Evolutionary conservation across 2,329 filamentous ascomycete genomes (phyloP), one percentile per base, ranked within the genome.

Genomic region (Penicillium paneum): DNA sequence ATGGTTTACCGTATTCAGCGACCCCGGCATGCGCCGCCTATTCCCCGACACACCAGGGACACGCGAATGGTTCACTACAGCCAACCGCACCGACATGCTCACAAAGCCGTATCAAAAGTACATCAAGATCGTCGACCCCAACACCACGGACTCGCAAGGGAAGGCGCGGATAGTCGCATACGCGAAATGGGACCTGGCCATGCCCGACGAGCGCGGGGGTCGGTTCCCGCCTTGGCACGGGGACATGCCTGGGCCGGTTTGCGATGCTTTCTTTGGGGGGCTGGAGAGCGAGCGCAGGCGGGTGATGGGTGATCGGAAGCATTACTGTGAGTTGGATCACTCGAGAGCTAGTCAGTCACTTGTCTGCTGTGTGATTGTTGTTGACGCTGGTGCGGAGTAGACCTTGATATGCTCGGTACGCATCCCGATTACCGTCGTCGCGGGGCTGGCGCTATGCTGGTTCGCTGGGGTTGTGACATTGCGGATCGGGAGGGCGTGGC

Each of bases 401-500:
- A 75, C 56, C 65, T 77, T 11, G 64, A 70, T 8, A 56, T 68
- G 31, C 65, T 78, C 5, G 67, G 67, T n/a, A 75, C 75, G n/a
- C 69, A 76, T 50, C 76, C 76, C 0, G 67, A 74, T 12, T 72
- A 76, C 45, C 71, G 75, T 45, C 58, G 70, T 8, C 71, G 73
- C n/a, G 76, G 74, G 1, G 75, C 75, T 1, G 75, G 68, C 3
- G 63, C 64, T 7, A 66, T 75, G 63, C 63, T 78, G 32, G 59
- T 76, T n/a, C 63, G 67, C 52, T 73, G 69, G 67, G 71, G 71
- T 0, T 60, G 74, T 12, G 71, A 76, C 34, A 62, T 75, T 26
- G 71, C 73, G 2, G 68, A 70, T 51, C 63, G 59, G 21, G 64
- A 69, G 21, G 66, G 68, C 6, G 50, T 76, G 11, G 64, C 67